Base-by-base conservation (phyloP, 306 rosid genomes). In the Vigna nakashimae region DNA sequence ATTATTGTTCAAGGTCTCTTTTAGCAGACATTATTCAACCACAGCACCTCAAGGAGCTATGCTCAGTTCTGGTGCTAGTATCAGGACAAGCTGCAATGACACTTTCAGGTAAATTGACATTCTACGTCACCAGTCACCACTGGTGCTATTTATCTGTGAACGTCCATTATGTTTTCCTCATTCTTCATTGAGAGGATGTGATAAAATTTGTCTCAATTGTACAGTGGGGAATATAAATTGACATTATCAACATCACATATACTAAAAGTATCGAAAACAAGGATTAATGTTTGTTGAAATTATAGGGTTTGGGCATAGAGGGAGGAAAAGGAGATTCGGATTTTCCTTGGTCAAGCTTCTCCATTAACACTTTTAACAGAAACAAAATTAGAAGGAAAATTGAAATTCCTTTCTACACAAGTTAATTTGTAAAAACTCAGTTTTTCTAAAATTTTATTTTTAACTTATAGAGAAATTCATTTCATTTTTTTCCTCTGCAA, bases 21-120 rank as follows among this genome's bases (percentile, higher is more conserved):
- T 84, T 96, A 84, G 97, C 99, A 76, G 99, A 91, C 89, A 88
- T 96, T 84, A 93, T 96, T 82, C 98, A 92, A 80, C 91, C 98
- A 57, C 97, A 91, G 65, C 93, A 96, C 88, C 85, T 92, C 78
- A 96, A 90, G 86, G 99, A 92, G 87, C 94, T 96, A 71, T 96
- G 98, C 84, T 96, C 98, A 34, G 93, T 88, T 86, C 86, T 96
- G 87, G 97, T 96, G 62, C 89, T 90, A 32, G 86, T 88, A 69
- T 88, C 98, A 3, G 96, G 91, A 82, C 98, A 90, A 89, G 89
- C 94, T 58, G 96, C 96, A 53, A 93, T 88, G 84, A 85, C 94
- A 82, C 68, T 85, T 75, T 84, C 92, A 87, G 99, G 98, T 96
- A 84, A 69, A 40, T 74, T 48, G 49, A 66, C 76, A 75, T 81